Percentiles rank a stretch among this genome's conserved stretches.
phyloP scores from a whole-genome alignment of 805 yeast species.

The Zygoascus bituminiphila region DNA sequence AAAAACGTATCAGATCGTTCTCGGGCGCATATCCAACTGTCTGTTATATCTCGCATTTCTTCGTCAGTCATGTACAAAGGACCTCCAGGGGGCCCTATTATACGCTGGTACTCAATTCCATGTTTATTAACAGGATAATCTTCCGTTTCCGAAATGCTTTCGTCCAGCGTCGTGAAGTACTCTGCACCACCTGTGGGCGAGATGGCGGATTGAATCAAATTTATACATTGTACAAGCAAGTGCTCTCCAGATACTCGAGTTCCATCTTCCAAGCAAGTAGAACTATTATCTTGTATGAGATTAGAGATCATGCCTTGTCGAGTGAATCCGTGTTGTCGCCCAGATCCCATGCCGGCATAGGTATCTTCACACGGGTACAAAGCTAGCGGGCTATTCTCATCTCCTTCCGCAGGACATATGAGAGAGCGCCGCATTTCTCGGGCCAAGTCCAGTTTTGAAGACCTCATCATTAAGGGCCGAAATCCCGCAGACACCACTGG shows the following conservation, averaged over 20 bases:
- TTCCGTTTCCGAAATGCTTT: background rate
- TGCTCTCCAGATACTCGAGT: background rate
- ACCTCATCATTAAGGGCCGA: background rate
- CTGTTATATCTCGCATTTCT: slow-evolving; percentile 11
- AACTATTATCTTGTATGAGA: no score
- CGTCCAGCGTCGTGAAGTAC: slow-evolving; percentile 9
- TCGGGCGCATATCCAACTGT: slow-evolving; percentile 14
- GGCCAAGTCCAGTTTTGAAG: background rate
- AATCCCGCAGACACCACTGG: background rate
- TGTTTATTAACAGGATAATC: background rate
- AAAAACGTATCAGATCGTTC: slow-evolving; percentile 15
- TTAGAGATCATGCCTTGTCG: background rate
- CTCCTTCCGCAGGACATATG: background rate
- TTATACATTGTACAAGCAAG: background rate
- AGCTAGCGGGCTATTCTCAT: background rate
- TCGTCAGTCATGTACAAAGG: background rate
- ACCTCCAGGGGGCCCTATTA: background rate
- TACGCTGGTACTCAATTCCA: background rate
- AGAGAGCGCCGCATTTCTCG: background rate
- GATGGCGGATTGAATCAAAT: slow-evolving; percentile 1
- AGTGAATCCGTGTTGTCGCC: background rate
- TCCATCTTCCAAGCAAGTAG: background rate
- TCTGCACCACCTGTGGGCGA: slow-evolving; percentile 9
- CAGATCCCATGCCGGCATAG: background rate
- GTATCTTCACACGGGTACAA: background rate